Conservation (phyloP, 331 rosid species). For the Quercus tomentella region DNA sequence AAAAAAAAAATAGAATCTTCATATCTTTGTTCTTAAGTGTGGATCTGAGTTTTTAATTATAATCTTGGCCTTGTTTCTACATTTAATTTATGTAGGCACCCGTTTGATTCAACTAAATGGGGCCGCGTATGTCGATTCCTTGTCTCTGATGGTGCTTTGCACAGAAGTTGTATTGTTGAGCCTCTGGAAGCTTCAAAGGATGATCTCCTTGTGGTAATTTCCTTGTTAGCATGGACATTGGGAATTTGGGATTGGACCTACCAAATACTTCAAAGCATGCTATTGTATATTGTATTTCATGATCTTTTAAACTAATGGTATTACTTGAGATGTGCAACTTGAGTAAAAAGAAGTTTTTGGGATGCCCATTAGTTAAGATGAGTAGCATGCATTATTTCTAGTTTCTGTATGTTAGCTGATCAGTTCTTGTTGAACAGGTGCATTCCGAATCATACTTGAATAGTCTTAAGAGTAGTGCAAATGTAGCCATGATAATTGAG, state of each 20-base stretch:
- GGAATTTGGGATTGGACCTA: background rate
- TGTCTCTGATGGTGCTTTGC: slow-evolving; percentile 43
- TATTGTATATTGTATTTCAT: background rate
- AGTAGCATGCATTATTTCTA: background rate
- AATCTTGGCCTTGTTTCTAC: slow-evolving; percentile 6
- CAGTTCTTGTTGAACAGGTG: slow-evolving; percentile 38
- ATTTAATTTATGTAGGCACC: slow-evolving; percentile 53
- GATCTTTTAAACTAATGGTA: background rate
- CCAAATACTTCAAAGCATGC: background rate
- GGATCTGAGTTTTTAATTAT: slow-evolving; percentile 1
- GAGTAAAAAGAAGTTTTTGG: background rate
- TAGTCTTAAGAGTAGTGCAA: slow-evolving; percentile 60
- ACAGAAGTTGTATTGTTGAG: slow-evolving; percentile 47
- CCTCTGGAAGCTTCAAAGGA: slow-evolving; percentile 79
- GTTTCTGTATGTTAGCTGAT: background rate
- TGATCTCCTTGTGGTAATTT: slow-evolving; percentile 84
- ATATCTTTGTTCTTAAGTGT: background rate
- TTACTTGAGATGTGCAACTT: background rate
- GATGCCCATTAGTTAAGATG: background rate
- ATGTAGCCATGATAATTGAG: slow-evolving; percentile 81
- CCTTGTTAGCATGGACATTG: background rate
- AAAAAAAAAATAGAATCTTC: background rate
- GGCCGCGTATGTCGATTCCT: slow-evolving; percentile 69
- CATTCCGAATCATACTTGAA: slow-evolving; percentile 77
- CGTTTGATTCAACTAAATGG: slow-evolving; percentile 92